Base-by-base conservation (phyloP, 768 basidiomycete genomes). In the Suillus cothurnatus region DNA sequence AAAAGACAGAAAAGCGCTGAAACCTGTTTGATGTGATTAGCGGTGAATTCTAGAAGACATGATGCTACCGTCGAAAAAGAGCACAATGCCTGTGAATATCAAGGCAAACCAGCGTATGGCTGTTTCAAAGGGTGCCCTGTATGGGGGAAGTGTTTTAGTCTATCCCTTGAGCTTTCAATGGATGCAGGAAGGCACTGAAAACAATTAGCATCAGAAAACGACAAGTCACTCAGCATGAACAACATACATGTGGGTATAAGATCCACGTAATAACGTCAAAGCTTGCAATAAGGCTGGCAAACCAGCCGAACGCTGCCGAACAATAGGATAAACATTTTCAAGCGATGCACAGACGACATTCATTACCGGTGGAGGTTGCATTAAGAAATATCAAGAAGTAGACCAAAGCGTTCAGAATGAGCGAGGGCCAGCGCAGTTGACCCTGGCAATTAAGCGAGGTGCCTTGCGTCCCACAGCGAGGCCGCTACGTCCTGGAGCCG, bases 21-120 rank as follows among this genome's bases (percentile, higher is more conserved):
- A 63, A 38, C 60, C 59, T 69, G 64, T 71, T 72, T 61, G 67
- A 66, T 26, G 9, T 45, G 23, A 31, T 23, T 21, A 45, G 65
- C 28, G 41, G 41, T 61, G 6, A 63, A 62, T 34, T 66, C 67
- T 41, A 57, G 62, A 65, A 26, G 68, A 65, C 60, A 55, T n/a
- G 23, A 61, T 71, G 61, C 53, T 65, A 71, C 84, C 85, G 73
- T 89, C 88, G 79, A 89, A 88, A 7, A 86, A 63, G 4, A 82
- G 82, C 67, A 88, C 85, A 61, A 87, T 78, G 12, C 68, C 79
- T 1, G 85, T 87, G 36, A 82, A 76, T 50, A 80, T 76, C 15
- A 88, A 73, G 31, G 87, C 88, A 70, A 86, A 83, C 84, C 83
- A 87, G 86, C 85, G 75, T 81, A 88, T 31, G 86, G 86, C 71